These are phyloP conservation scores for Leishmania major DNA, from an alignment of 208 protist species.

Conservation along the genomic window DNA sequence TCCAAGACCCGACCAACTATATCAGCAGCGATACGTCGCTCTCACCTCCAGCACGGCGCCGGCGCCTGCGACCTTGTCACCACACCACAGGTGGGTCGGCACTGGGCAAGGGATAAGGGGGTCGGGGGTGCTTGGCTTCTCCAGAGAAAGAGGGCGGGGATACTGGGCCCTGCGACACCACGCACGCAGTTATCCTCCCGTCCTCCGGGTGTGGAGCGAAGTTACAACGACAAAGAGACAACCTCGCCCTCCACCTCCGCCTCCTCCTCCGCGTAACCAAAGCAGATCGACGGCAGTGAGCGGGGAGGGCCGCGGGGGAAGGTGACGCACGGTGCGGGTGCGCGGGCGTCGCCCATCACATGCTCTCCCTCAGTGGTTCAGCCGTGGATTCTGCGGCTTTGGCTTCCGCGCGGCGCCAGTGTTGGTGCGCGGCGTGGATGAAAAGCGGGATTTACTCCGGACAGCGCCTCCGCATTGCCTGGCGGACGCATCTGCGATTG, in stretches of 20 bases:
- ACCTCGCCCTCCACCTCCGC: not conserved
- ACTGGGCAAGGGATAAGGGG: not conserved
- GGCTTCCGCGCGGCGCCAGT: conserved; percentile 7
- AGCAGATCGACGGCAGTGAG: not conserved
- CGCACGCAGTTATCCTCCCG: not conserved
- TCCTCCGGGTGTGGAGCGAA: not conserved
- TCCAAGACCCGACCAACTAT: not conserved
- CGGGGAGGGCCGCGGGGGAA: not conserved
- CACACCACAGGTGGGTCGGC: not conserved
- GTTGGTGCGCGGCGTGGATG: not conserved
- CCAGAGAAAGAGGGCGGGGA: not conserved
- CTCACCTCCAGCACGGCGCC: not conserved
- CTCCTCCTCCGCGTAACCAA: not conserved
- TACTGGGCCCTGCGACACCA: not conserved
- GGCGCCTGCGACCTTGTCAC: not conserved
- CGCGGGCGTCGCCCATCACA: not conserved
- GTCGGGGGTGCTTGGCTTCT: not conserved
- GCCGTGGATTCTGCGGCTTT: conserved; percentile 15
- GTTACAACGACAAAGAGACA: not conserved
- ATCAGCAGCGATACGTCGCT: too few relatives aligned
- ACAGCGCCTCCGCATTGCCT: not conserved
- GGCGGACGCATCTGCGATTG: not conserved
- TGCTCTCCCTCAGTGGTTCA: conserved; percentile 8
- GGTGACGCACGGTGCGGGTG: not conserved
- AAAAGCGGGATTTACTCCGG: conserved; percentile 1